Conservation (phyloP, 768 basidiomycete genomes). For the Leucocoprinus leucothites region DNA sequence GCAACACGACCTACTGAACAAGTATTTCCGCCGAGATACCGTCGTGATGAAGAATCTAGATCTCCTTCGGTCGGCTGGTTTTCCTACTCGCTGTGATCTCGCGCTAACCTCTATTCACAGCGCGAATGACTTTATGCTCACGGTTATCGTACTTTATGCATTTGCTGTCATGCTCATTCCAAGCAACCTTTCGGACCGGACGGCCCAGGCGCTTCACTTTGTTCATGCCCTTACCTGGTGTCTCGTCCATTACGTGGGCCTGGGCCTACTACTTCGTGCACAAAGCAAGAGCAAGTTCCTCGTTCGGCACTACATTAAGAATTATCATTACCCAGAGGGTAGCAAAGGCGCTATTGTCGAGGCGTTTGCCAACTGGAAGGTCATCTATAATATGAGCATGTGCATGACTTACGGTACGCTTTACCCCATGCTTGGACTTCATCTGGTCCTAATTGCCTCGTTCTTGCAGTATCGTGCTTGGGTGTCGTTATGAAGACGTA, state of each 20-base stretch:
- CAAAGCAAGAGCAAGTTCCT: conserved; percentile 87
- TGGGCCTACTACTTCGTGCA: conserved; percentile 79
- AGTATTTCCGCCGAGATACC: conserved; percentile 88
- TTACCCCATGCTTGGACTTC: neutral
- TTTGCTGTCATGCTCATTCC: conserved; percentile 59
- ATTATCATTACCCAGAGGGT: conserved; percentile 85
- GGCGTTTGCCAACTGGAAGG: conserved; percentile 95
- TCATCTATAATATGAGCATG: conserved; percentile 86
- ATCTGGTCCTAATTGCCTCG: conserved; percentile 9
- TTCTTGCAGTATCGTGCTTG: conserved; percentile 68
- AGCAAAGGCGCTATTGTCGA: conserved; percentile 82
- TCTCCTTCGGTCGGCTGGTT: conserved; percentile 63
- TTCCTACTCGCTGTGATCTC: neutral
- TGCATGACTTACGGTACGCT: conserved; percentile 88
- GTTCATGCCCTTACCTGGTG: conserved; percentile 84
- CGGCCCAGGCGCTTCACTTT: conserved; percentile 67
- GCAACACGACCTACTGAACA: conserved; percentile 85
- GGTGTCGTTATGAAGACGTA: conserved; percentile 92
- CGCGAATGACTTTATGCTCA: conserved; percentile 79
- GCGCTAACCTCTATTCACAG: conserved; percentile 37
- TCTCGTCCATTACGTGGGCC: conserved; percentile 81
- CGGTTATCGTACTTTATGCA: conserved; percentile 71
- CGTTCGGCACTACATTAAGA: conserved; percentile 91
- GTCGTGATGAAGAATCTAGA: conserved; percentile 82
- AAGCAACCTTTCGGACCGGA: conserved; percentile 36